Percentiles rank a stretch among this genome's conserved stretches.
Evolutionary conservation across 2,329 filamentous ascomycete genomes (phyloP).

Genomic region (Drechslerella stenobrocha): DNA sequence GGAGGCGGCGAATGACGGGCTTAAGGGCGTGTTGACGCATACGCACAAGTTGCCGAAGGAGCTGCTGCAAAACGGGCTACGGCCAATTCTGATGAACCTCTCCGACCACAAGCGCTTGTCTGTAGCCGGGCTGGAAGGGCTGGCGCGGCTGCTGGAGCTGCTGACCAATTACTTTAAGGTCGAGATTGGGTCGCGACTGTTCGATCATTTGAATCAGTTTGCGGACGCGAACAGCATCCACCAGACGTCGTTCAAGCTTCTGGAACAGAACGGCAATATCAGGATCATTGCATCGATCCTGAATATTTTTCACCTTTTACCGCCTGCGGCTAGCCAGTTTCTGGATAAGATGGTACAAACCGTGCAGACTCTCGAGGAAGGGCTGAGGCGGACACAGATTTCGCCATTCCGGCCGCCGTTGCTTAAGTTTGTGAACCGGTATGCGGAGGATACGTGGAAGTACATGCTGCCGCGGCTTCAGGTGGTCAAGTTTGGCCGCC

Average conservation of each 20-base stretch:
- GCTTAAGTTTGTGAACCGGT: constrained; percentile 90
- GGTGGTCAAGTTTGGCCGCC: constrained; percentile 83
- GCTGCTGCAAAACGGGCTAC: constrained; percentile 85
- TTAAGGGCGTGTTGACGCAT: constrained; percentile 83
- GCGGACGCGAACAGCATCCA: constrained; percentile 79
- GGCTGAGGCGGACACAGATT: constrained; percentile 79
- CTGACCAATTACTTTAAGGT: constrained; percentile 99
- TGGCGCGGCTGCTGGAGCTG: constrained; percentile 84
- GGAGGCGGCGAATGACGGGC: constrained; percentile 84
- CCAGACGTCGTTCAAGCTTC: constrained; percentile 88
- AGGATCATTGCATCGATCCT: constrained; percentile 93
- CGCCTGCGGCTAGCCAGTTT: constrained; percentile 84
- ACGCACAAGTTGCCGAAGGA: constrained; percentile 94
- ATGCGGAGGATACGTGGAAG: constrained; percentile 82
- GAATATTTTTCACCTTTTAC: constrained; percentile 95
- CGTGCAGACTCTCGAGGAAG: constrained; percentile 84
- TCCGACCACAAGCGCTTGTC: constrained; percentile 90
- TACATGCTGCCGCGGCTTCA: constrained; percentile 78
- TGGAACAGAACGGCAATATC: constrained; percentile 90
- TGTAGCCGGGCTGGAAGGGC: constrained; percentile 83
- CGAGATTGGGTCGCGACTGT: constrained; percentile 87
- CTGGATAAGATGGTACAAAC: constrained; percentile 87
- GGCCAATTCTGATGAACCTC: constrained; percentile 93
- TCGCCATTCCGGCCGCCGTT: constrained; percentile 90
- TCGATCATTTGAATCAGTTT: constrained; percentile 90